Base-by-base conservation (phyloP, 768 basidiomycete genomes). In the Omphalotus guepiniiformis region DNA sequence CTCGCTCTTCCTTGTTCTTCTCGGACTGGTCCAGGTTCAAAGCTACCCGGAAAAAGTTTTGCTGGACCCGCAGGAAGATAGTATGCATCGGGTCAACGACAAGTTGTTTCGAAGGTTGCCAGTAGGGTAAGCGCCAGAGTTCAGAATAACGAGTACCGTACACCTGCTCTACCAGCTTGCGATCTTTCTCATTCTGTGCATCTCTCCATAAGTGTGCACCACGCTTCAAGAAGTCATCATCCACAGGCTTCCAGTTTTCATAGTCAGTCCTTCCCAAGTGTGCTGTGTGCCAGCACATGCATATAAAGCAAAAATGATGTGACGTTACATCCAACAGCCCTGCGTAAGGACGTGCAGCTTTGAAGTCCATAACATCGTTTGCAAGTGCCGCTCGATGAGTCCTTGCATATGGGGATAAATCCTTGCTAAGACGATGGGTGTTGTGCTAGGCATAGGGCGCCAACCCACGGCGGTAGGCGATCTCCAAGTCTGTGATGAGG, bases 81-180 rank as follows among this genome's bases (percentile, higher is more conserved):
- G 19, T 61, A 45, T 72, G 71, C 69, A 71, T 71, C 2, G 54
- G 42, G 48, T 72, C 69, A 32, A 72, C 49, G 12, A 66, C 58
- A 8, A 60, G 49, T 50, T 57, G 63, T 1, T 46, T 45, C 11
- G 58, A 53, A 2, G 65, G 65, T 42, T 71, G 56, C 67, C 67
- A 73, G 48, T 72, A 72, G 1, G 57, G 53, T 0, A 73, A 55
- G 1, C 61, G 46, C 46, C 65, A 58, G 2, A 68, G 22, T 45
- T 60, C 57, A 6, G 60, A 57, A 56, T 55, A 65, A 4, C 61
- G 59, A 23, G 60, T 34, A 19, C 64, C 64, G 39, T 51, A 41
- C 15, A 50, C 36, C 3, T 58, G 30, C 43, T 58, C 56, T 3
- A 65, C 49, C 3, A 30, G 32, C 8, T 56, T 51, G n/a, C 53